A percentile compares a stretch with the other conserved stretches of the same genome.
Evolutionary conservation across 139 green algal species (phyloP).

Genomic region (Mychonastes homosphaera): DNA sequence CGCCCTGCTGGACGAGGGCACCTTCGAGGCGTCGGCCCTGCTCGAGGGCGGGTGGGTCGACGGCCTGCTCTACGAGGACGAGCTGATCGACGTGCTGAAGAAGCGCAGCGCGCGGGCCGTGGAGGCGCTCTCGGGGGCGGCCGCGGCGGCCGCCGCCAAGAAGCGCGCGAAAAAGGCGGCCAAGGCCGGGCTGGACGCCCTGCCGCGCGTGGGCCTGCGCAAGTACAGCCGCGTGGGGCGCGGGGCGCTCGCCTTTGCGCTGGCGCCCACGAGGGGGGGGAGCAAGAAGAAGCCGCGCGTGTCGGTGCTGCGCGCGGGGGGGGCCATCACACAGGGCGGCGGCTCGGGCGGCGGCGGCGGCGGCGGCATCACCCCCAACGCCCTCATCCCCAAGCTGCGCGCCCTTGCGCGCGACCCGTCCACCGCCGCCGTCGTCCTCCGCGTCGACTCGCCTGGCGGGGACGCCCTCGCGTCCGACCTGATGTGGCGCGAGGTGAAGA

Average conservation of each 20-base stretch:
- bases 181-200: slow-evolving; percentile 1
- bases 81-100: slow-evolving; percentile 72
- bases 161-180: not conserved
- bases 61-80: slow-evolving; percentile 77
- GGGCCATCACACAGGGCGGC: slow-evolving; percentile 52
- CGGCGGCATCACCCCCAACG: slow-evolving; percentile 34
- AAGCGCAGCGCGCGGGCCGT: slow-evolving; percentile 5
- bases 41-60: slow-evolving; percentile 48
- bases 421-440: slow-evolving; percentile 61
- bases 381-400: slow-evolving; percentile 37
- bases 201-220: slow-evolving; percentile 35
- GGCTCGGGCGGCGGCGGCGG: slow-evolving; percentile 4
- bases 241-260: slow-evolving; percentile 56
- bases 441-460: slow-evolving; percentile 79
- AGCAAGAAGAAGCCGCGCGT: slow-evolving; percentile 58
- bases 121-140: not conserved
- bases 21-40: slow-evolving; percentile 55
- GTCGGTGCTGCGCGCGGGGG: slow-evolving; percentile 69
- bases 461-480: slow-evolving; percentile 88
- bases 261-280: slow-evolving; percentile 18
- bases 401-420: slow-evolving; percentile 35
- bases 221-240: slow-evolving; percentile 54
- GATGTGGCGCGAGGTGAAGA: slow-evolving; percentile 86
- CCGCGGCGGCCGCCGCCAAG: not conserved
- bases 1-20: slow-evolving; percentile 62